A percentile compares a stretch with the other conserved stretches of the same genome.
These are phyloP conservation scores for Mycosarcoma mackinlayi DNA, from an alignment of 1,284 basidiomycete genomes.

Conservation along the genomic window DNA sequence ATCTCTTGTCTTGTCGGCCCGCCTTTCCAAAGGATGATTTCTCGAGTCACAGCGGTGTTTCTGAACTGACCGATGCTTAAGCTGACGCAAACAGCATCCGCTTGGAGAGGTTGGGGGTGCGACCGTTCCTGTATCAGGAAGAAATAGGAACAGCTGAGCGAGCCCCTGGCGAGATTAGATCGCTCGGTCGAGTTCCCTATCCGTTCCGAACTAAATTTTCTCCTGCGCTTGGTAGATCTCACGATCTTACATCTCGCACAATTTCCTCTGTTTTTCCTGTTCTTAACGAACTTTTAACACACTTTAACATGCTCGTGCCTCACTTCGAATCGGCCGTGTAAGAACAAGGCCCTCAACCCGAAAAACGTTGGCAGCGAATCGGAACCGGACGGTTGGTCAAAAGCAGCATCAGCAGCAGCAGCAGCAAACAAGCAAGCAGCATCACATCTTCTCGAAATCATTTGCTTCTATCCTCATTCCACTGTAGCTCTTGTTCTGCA, in stretches of 20 bases:
- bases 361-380: constrained; percentile 15
- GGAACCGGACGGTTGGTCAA: constrained; percentile 39
- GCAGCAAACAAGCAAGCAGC: too few relatives aligned
- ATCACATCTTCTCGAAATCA: background rate
- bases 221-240: background rate
- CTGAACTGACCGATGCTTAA: constrained; percentile 11
- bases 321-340: constrained; percentile 12
- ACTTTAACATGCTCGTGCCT: background rate
- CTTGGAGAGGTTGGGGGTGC: background rate
- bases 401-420: background rate
- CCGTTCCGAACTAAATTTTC: constrained; percentile 18
- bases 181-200: constrained; percentile 43
- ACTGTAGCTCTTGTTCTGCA: background rate
- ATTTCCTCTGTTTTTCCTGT: background rate
- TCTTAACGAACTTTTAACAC: background rate
- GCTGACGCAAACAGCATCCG: constrained; percentile 40
- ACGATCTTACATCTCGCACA: constrained; percentile 2
- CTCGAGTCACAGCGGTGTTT: constrained; percentile 32
- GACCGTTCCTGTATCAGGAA: constrained; percentile 7
- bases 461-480: background rate
- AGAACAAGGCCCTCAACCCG: background rate
- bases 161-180: constrained; percentile 44
- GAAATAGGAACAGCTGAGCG: background rate
- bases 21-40: too few relatives aligned
- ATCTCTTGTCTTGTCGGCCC: background rate